A percentile compares a stretch with the other conserved stretches of the same genome.
These are phyloP conservation scores for Colletotrichum caudatum DNA, from an alignment of 2,329 filamentous ascomycete species.

Conservation along the genomic window DNA sequence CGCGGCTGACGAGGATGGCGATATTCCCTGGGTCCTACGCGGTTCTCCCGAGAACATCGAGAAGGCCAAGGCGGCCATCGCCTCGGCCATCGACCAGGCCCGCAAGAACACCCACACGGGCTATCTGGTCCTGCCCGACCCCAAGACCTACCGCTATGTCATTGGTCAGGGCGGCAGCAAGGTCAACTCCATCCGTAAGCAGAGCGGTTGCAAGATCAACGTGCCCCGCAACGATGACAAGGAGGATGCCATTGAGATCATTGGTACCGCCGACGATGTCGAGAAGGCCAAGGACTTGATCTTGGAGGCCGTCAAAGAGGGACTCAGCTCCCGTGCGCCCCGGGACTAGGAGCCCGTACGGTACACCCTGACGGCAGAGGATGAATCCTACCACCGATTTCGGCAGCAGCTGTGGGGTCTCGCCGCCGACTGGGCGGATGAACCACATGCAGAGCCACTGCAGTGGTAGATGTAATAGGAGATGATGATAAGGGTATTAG, in stretches of 20 bases:
- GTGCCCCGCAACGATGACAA: slow-evolving; percentile 84
- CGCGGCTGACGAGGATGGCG: slow-evolving; percentile 70
- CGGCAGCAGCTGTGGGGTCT: slow-evolving; percentile 21
- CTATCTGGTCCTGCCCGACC: slow-evolving; percentile 90
- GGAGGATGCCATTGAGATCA: slow-evolving; percentile 90
- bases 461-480: slow-evolving; percentile 20
- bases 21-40: slow-evolving; percentile 90
- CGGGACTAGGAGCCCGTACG: slow-evolving; percentile 32
- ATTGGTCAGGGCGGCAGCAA: slow-evolving; percentile 90
- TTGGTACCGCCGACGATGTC: slow-evolving; percentile 81
- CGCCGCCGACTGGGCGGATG: slow-evolving; percentile 18
- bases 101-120: slow-evolving; percentile 79
- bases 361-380: not conserved
- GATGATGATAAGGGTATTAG: not conserved
- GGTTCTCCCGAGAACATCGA: slow-evolving; percentile 82
- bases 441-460: slow-evolving; percentile 3
- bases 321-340: slow-evolving; percentile 49
- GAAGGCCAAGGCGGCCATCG: slow-evolving; percentile 82
- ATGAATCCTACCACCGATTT: not conserved
- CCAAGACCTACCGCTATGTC: slow-evolving; percentile 88
- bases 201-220: slow-evolving; percentile 93
- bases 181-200: slow-evolving; percentile 91
- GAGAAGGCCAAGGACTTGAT: slow-evolving; percentile 92
- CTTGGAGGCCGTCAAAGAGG: slow-evolving; percentile 81
- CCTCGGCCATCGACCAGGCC: slow-evolving; percentile 78